Evolutionary conservation across 2,329 filamentous ascomycete species (phyloP).

Genomic region (Neofusicoccum sp.): DNA sequence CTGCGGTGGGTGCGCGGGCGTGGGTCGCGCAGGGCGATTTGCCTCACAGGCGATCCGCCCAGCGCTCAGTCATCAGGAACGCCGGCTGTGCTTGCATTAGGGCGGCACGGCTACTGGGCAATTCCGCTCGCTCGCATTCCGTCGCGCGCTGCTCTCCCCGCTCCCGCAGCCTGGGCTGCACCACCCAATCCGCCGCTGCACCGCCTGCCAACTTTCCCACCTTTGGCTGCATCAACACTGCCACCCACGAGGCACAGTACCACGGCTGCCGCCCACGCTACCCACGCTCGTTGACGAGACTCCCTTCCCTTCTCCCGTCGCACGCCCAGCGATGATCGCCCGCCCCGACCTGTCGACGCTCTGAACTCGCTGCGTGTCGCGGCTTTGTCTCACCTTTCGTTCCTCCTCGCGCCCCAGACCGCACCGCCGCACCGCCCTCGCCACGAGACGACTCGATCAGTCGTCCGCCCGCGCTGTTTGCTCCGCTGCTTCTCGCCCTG

Average conservation of each 20-base stretch:
- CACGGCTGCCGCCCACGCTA: not conserved
- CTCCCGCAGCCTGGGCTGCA: conserved; percentile 14
- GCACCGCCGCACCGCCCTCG: not conserved
- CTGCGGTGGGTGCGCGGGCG: conserved; percentile 7
- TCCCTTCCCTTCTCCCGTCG: not conserved
- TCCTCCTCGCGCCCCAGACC: not conserved
- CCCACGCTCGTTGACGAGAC: conserved; percentile 3
- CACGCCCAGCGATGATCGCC: conserved; percentile 3
- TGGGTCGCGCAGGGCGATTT: conserved; percentile 12
- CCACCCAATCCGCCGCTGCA: not conserved
- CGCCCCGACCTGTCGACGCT: not conserved
- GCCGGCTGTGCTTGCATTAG: conserved; percentile 10
- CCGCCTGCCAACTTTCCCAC: conserved; percentile 16
- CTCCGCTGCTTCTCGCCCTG: not conserved
- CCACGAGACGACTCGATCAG: not conserved
- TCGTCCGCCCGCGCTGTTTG: not conserved
- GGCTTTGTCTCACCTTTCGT: conserved; percentile 9
- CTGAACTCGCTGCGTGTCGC: conserved; percentile 9
- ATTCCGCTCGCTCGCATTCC: conserved; percentile 5
- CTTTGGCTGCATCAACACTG: not conserved
- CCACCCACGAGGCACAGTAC: conserved; percentile 4
- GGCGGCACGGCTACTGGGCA: conserved; percentile 7
- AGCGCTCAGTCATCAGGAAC: conserved; percentile 8
- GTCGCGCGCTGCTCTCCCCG: not conserved
- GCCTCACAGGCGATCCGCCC: conserved; percentile 8